Percentiles rank a stretch among this genome's conserved stretches.
Conservation (phyloP, 495 filamentous ascomycete genomes). For the Monascus purpureus region DNA sequence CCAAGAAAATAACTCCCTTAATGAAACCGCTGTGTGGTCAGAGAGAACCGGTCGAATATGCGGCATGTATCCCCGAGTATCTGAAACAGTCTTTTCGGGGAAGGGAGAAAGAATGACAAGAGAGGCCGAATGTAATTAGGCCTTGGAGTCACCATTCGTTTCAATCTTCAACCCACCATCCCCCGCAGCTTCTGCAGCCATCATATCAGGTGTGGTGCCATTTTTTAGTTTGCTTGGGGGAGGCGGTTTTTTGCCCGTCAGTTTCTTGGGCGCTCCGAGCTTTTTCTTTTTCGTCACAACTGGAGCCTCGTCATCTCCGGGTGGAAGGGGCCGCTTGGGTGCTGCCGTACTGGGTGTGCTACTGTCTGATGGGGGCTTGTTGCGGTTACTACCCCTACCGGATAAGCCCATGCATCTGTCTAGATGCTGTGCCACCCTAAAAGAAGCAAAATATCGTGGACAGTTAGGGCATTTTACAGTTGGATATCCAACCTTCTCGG, state of each 20-base stretch:
- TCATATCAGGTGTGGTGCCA: constrained; percentile 6
- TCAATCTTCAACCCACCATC: constrained; percentile 5
- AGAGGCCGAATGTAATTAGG: neutral
- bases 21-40: no score
- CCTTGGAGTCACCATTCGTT: constrained; percentile 8
- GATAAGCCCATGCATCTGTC: constrained; percentile 68
- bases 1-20: no score
- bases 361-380: constrained; percentile 27
- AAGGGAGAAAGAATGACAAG: no score
- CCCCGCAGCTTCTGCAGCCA: constrained; percentile 6
- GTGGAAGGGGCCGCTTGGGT: constrained; percentile 20
- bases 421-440: constrained; percentile 57
- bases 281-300: constrained; percentile 35
- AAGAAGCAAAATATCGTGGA: constrained; percentile 45
- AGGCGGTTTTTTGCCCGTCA: constrained; percentile 21
- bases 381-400: constrained; percentile 51
- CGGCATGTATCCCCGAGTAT: no score
- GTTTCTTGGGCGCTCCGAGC: constrained; percentile 25
- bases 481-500: constrained; percentile 49
- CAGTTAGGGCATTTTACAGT: constrained; percentile 58
- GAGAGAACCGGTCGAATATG: no score
- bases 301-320: constrained; percentile 22
- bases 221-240: constrained; percentile 31
- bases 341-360: constrained; percentile 21
- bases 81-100: no score